Evolutionary conservation across 345 rosid genomes (phyloP).

Genomic region (Salix brachista): DNA sequence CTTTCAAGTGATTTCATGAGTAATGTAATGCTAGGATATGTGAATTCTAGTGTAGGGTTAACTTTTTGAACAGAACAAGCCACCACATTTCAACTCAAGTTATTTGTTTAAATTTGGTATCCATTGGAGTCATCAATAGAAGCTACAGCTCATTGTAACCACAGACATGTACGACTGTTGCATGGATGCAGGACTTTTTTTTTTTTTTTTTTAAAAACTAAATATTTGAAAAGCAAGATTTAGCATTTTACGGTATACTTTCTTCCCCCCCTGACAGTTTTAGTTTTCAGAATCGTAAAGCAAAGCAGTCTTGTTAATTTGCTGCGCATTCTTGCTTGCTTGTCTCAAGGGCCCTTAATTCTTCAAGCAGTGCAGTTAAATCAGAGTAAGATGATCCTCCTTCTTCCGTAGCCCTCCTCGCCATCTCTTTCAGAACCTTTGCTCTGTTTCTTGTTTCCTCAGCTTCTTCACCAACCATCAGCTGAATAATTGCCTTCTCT

Average conservation of each 20-base stretch:
- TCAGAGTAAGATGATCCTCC: slow-evolving; percentile 38
- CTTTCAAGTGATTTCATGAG: too few relatives aligned
- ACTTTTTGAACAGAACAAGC: not conserved
- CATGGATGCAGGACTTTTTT: too few relatives aligned
- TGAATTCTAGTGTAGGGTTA: not conserved
- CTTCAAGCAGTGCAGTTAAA: slow-evolving; percentile 27
- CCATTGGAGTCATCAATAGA: not conserved
- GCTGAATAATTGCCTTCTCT: slow-evolving; percentile 1
- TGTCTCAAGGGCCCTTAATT: slow-evolving; percentile 7
- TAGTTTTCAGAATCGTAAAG: too few relatives aligned
- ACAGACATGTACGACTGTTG: too few relatives aligned
- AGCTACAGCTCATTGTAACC: not conserved
- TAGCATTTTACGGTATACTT: too few relatives aligned
- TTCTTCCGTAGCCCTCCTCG: slow-evolving; percentile 28
- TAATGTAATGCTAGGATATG: too few relatives aligned
- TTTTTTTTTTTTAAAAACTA: too few relatives aligned
- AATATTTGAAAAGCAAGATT: too few relatives aligned
- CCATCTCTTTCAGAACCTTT: slow-evolving; percentile 15
- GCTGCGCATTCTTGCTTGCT: not conserved
- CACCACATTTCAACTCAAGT: not conserved
- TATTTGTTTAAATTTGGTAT: too few relatives aligned
- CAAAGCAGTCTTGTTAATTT: not conserved
- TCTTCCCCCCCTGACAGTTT: too few relatives aligned
- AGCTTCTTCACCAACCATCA: slow-evolving; percentile 32
- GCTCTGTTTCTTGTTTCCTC: slow-evolving; percentile 31